phyloP scores from a whole-genome alignment of 2,329 filamentous ascomycete genomes.

The Mycosphaerelloides madeirae region DNA sequence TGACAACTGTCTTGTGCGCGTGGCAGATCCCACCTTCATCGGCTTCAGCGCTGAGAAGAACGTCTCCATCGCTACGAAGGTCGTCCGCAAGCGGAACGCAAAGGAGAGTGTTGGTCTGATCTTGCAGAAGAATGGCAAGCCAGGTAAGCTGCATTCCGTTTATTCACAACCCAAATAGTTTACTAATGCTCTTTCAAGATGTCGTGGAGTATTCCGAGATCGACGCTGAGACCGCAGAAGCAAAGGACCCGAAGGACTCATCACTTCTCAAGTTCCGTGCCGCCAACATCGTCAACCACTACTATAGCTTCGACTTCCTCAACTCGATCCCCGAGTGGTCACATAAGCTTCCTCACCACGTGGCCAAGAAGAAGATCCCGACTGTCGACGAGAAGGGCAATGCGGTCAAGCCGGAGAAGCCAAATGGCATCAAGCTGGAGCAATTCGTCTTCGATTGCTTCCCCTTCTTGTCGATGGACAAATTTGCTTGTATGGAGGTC shows the following conservation, averaged over 20 bases:
- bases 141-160: too few relatives aligned
- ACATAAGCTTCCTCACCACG: constrained; percentile 84
- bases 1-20: constrained; percentile 97
- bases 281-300: constrained; percentile 99
- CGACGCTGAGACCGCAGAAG: constrained; percentile 71
- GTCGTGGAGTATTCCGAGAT: constrained; percentile 99
- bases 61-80: constrained; percentile 96
- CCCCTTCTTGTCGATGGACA: constrained; percentile 75
- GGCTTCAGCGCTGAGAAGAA: constrained; percentile 84
- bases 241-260: constrained; percentile 73
- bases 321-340: constrained; percentile 84
- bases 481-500: constrained; percentile 95
- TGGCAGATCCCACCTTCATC: constrained; percentile 94
- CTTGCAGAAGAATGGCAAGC: constrained; percentile 88
- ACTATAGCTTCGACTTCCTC: constrained; percentile 93
- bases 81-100: constrained; percentile 96
- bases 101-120: constrained; percentile 95
- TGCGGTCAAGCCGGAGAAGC: constrained; percentile 82
- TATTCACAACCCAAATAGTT: too few relatives aligned
- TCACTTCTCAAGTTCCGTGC: constrained; percentile 90
- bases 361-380: constrained; percentile 98
- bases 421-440: constrained; percentile 98
- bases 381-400: constrained; percentile 70
- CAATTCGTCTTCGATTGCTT: constrained; percentile 99
- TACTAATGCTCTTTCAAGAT: constrained; percentile 43